Percentiles rank a stretch among this genome's conserved stretches.
Evolutionary conservation across 495 filamentous ascomycete genomes (phyloP).

Genomic region (Trichoderma virens): DNA sequence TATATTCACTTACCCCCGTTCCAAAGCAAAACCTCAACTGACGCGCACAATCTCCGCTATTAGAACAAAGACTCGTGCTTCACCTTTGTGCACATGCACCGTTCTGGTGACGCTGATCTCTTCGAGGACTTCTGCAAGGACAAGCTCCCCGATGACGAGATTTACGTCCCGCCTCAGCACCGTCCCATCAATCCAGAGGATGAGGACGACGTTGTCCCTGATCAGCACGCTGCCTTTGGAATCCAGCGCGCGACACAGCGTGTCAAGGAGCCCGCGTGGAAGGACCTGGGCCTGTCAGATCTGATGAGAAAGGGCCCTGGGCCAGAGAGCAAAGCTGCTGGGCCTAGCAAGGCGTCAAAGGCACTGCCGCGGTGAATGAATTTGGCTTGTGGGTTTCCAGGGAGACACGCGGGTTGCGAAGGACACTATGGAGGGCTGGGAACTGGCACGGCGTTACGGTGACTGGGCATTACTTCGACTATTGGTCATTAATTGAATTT

Average conservation of each 20-base stretch:
- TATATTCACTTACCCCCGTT: neutral
- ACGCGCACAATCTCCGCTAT: neutral
- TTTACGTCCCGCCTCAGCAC: conserved; percentile 82
- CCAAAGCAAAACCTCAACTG: neutral
- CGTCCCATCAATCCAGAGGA: conserved; percentile 95
- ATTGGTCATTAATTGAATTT: neutral
- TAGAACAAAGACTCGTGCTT: conserved; percentile 85
- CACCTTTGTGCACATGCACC: conserved; percentile 83
- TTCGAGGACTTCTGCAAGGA: conserved; percentile 82
- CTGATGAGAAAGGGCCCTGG: conserved; percentile 55
- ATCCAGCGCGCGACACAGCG: conserved; percentile 79
- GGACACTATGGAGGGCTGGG: too few relatives aligned
- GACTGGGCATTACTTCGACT: neutral
- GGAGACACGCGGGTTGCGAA: neutral
- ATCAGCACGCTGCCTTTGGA: conserved; percentile 95
- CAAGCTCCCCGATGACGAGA: conserved; percentile 62
- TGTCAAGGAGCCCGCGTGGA: conserved; percentile 67
- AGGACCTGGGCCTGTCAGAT: conserved; percentile 71
- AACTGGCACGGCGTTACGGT: neutral
- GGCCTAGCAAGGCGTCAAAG: conserved; percentile 20
- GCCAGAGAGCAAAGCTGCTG: conserved; percentile 17
- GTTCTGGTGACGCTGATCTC: conserved; percentile 73
- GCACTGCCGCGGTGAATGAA: conserved; percentile 39
- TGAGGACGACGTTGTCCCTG: conserved; percentile 94
- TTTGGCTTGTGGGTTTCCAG: neutral